Evolutionary conservation across 1,139 yeast genomes (phyloP).

Genomic region (Suhomyces bribrorum): DNA sequence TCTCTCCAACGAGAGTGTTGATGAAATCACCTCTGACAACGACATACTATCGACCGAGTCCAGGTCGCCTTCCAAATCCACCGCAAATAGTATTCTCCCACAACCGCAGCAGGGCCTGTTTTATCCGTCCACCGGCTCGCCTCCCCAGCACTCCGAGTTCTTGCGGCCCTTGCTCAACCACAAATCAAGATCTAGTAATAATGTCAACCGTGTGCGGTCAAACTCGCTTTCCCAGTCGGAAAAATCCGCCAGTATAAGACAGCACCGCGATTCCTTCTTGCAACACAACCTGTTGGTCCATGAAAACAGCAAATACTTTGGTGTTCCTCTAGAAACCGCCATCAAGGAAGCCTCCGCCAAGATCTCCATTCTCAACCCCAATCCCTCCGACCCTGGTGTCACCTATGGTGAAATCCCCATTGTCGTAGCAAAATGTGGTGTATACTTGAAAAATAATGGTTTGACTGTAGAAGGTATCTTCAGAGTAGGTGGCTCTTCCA

Average conservation of each 20-base stretch:
- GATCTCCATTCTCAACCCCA: constrained; percentile 59
- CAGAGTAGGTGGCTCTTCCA: constrained; percentile 89
- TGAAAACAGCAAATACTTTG: constrained; percentile 68
- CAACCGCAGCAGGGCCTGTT: constrained; percentile 12
- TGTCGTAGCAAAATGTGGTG: constrained; percentile 95
- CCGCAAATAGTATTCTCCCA: constrained; percentile 14
- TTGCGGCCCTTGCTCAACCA: constrained; percentile 51
- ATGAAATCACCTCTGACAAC: constrained; percentile 39
- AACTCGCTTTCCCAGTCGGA: constrained; percentile 39
- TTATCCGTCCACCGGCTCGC: constrained; percentile 12
- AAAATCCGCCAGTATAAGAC: constrained; percentile 41
- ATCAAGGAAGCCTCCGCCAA: constrained; percentile 74
- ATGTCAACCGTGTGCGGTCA: constrained; percentile 45
- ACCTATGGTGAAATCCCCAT: constrained; percentile 81
- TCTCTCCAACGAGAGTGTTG: constrained; percentile 42
- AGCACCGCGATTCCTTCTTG: constrained; percentile 58
- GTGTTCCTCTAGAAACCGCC: constrained; percentile 75
- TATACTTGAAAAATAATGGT: constrained; percentile 75
- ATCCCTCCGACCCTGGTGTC: constrained; percentile 52
- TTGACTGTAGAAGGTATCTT: constrained; percentile 85
- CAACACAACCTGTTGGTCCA: constrained; percentile 45
- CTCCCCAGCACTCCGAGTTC: constrained; percentile 27
- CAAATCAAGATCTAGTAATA: constrained; percentile 52
- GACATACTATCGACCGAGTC: constrained; percentile 27
- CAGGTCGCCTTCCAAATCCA: constrained; percentile 27